These are phyloP conservation scores for Vaccinium vitisidaea DNA, from an alignment of 148 eudicot genomes.

Conservation along the genomic window DNA sequence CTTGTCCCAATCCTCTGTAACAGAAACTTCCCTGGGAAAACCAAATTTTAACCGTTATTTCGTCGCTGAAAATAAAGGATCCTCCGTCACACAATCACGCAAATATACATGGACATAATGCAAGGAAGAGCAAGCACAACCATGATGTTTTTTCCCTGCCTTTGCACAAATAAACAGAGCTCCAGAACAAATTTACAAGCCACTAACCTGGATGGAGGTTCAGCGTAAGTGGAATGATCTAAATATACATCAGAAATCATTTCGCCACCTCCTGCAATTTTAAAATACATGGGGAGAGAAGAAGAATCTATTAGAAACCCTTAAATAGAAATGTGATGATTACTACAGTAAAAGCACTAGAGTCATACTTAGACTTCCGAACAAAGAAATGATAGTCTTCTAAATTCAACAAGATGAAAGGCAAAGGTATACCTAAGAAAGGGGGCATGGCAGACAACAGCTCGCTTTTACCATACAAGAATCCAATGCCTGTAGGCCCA, in stretches of 20 bases:
- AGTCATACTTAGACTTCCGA: slow-evolving; percentile 4
- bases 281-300: background rate
- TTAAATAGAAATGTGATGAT: background rate
- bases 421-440: slow-evolving; percentile 62
- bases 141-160: background rate
- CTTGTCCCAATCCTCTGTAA: background rate
- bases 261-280: slow-evolving; percentile 86
- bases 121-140: background rate
- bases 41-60: background rate
- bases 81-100: background rate
- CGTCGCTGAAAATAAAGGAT: background rate
- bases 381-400: background rate
- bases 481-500: slow-evolving; percentile 99
- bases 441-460: slow-evolving; percentile 87
- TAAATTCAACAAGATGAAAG: background rate
- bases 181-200: background rate
- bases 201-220: slow-evolving; percentile 91
- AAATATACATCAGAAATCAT: slow-evolving; percentile 95
- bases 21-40: background rate
- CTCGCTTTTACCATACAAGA: slow-evolving; percentile 85
- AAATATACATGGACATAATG: background rate
- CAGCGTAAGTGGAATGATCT: slow-evolving; percentile 92
- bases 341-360: background rate
- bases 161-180: background rate
- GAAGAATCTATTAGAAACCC: background rate